Percentiles rank a stretch among this genome's conserved stretches.
Conservation (phyloP, 2,329 filamentous ascomycete species). For the Fusarium sp. region DNA sequence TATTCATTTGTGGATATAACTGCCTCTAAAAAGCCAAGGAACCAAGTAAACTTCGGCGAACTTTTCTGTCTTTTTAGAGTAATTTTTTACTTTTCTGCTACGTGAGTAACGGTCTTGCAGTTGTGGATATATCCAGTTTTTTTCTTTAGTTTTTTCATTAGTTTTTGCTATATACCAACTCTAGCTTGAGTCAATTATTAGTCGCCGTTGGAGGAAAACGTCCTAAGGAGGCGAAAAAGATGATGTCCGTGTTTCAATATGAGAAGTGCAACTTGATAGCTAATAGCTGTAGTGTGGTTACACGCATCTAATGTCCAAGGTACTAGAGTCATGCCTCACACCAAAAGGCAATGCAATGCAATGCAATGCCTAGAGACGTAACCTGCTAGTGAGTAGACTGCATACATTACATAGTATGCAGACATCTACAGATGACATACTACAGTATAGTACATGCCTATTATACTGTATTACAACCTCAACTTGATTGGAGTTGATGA, state of each 20-base stretch:
- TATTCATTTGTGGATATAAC: not conserved
- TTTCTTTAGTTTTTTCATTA: not conserved
- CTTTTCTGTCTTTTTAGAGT: not conserved
- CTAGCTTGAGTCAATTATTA: not conserved
- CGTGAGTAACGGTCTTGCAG: slow-evolving; percentile 22
- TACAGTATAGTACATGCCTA: not conserved
- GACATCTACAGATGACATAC: not conserved
- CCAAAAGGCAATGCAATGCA: not conserved
- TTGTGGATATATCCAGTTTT: not conserved
- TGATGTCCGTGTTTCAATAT: not conserved
- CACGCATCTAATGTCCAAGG: slow-evolving; percentile 12
- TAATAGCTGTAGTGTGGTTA: slow-evolving; percentile 8
- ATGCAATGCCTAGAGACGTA: not conserved
- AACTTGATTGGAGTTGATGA: not conserved
- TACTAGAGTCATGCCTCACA: slow-evolving; percentile 5
- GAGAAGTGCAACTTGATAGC: not conserved
- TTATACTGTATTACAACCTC: not conserved
- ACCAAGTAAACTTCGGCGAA: not conserved
- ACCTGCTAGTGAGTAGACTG: not conserved
- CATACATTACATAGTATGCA: not conserved
- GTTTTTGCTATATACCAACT: not conserved
- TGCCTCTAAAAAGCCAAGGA: not conserved
- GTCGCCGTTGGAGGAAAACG: not conserved
- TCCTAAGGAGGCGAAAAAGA: not conserved
- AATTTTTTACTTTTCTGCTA: not conserved